Percentiles rank a stretch among this genome's conserved stretches.
These are phyloP conservation scores for Fusarium falciforme DNA, from an alignment of 2,329 filamentous ascomycete genomes.

Conservation along the genomic window DNA sequence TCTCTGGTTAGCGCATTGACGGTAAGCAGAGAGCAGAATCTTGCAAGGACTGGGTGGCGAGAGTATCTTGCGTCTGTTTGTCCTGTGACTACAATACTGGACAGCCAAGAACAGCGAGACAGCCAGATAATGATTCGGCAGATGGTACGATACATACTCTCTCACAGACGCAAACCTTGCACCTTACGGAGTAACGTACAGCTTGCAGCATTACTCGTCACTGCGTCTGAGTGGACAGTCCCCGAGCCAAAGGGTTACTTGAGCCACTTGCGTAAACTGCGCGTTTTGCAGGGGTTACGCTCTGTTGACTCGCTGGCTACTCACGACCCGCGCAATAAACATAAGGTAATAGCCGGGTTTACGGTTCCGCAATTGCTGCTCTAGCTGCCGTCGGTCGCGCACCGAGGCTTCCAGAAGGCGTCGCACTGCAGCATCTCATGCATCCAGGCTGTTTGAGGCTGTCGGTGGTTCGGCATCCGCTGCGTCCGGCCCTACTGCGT, in stretches of 20 bases:
- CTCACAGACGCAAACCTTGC: background rate
- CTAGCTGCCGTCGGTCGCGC: background rate
- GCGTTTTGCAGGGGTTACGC: background rate
- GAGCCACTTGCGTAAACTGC: background rate
- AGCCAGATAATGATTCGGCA: background rate
- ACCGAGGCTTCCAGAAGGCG: background rate
- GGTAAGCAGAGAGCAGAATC: background rate
- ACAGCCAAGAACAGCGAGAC: background rate
- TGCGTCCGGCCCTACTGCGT: background rate
- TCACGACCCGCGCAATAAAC: conserved; percentile 7
- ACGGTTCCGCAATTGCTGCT: conserved; percentile 1
- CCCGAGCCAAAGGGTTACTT: background rate
- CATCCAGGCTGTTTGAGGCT: background rate
- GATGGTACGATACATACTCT: conserved; percentile 17
- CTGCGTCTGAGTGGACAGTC: background rate
- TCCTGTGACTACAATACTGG: background rate
- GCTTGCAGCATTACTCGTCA: background rate
- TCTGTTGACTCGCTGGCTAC: background rate
- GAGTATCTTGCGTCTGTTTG: background rate
- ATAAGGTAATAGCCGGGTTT: conserved; percentile 3
- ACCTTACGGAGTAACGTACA: background rate
- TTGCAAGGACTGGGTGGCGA: conserved; percentile 11
- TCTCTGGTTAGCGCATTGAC: background rate
- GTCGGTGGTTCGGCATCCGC: background rate
- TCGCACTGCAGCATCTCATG: background rate